Evolutionary conservation across 2,329 filamentous ascomycete species (phyloP).

Genomic region (Grosmannia huntii): DNA sequence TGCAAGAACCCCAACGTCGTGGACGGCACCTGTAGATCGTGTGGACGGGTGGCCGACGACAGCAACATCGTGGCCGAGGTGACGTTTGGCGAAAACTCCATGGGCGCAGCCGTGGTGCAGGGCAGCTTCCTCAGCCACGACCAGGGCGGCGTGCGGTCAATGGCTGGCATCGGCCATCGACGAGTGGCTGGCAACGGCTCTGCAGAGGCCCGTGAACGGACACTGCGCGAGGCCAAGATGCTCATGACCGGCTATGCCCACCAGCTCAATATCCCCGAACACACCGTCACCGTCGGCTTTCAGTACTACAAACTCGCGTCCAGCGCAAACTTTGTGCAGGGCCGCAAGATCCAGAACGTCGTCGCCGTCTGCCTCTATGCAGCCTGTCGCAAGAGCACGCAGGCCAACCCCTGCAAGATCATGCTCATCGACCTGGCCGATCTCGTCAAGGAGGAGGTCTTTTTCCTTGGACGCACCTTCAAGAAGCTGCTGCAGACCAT

Average conservation of each 20-base stretch:
- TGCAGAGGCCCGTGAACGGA: slow-evolving; percentile 45
- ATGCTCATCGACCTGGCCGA: slow-evolving; percentile 97
- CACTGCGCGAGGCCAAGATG: slow-evolving; percentile 42
- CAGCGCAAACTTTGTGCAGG: slow-evolving; percentile 68
- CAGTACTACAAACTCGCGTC: slow-evolving; percentile 68
- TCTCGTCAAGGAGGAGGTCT: slow-evolving; percentile 72
- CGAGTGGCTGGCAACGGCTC: slow-evolving; percentile 40
- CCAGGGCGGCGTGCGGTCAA: slow-evolving; percentile 63
- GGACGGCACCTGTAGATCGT: slow-evolving; percentile 64
- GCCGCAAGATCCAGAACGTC: slow-evolving; percentile 72
- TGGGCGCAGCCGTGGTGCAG: slow-evolving; percentile 79
- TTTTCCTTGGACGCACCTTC: slow-evolving; percentile 80
- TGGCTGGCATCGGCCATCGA: slow-evolving; percentile 46
- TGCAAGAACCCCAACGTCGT: slow-evolving; percentile 50
- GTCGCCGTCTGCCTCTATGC: slow-evolving; percentile 86
- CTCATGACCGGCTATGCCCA: slow-evolving; percentile 51
- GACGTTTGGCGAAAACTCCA: slow-evolving; percentile 76
- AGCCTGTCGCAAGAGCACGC: slow-evolving; percentile 60
- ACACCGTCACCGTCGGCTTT: slow-evolving; percentile 50
- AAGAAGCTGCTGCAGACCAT: slow-evolving; percentile 64
- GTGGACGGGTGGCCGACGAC: slow-evolving; percentile 73
- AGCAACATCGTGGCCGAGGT: slow-evolving; percentile 87
- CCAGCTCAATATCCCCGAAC: slow-evolving; percentile 47
- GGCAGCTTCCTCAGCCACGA: slow-evolving; percentile 79
- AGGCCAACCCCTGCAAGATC: slow-evolving; percentile 53